A percentile compares a stretch with the other conserved stretches of the same genome.
These are phyloP conservation scores for Fragilaria radians DNA, from an alignment of 108 stramenopile genomes.

Conservation along the genomic window DNA sequence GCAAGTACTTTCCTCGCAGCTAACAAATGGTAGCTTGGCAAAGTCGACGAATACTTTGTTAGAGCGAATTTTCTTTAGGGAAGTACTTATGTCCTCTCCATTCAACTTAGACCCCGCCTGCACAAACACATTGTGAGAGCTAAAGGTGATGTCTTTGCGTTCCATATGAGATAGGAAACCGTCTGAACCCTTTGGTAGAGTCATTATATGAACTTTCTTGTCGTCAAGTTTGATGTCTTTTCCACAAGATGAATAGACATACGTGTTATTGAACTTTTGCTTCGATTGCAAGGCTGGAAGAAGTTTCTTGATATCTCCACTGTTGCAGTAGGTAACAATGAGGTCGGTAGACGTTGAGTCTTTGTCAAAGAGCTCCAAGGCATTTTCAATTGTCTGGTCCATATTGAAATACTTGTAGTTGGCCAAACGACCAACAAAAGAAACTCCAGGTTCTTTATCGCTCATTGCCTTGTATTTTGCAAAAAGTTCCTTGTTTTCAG, in stretches of 20 bases:
- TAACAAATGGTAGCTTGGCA: conserved; percentile 1
- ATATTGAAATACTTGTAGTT: conserved; percentile 91
- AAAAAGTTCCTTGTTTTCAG: conserved; percentile 55
- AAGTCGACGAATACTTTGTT: background rate
- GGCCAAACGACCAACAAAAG: conserved; percentile 82
- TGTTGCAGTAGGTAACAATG: background rate
- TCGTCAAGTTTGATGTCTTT: background rate
- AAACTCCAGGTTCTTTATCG: conserved; percentile 47
- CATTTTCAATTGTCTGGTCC: conserved; percentile 81
- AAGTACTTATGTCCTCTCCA: background rate
- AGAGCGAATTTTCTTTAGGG: background rate
- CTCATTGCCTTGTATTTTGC: conserved; percentile 65
- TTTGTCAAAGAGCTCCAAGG: conserved; percentile 65
- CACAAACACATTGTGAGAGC: background rate
- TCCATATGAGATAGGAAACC: background rate
- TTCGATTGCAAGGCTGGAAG: background rate
- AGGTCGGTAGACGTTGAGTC: conserved; percentile 6
- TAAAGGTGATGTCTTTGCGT: background rate
- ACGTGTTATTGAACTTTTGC: background rate
- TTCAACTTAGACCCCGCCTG: background rate
- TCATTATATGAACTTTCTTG: background rate
- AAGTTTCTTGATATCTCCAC: background rate
- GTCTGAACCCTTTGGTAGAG: background rate
- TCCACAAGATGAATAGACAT: background rate
- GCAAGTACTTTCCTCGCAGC: background rate